Percentiles rank a stretch among this genome's conserved stretches.
Evolutionary conservation across 2,329 filamentous ascomycete genomes (phyloP).

Genomic region (Alternaria conjuncta): DNA sequence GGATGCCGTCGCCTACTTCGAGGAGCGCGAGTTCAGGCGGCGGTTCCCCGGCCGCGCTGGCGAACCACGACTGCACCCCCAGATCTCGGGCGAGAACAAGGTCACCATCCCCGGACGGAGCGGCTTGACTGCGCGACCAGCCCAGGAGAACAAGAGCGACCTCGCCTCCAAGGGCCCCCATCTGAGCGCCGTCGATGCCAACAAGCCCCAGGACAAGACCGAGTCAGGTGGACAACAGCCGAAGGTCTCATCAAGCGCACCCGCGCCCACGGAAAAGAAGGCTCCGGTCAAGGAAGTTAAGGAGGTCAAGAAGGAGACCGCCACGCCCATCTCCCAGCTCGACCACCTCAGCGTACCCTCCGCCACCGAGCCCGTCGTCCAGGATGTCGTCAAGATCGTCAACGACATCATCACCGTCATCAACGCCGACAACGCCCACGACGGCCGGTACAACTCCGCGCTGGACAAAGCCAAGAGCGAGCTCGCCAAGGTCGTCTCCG

Average conservation of each 20-base stretch:
- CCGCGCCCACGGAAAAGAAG: slow-evolving; percentile 26
- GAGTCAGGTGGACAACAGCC: slow-evolving; percentile 19
- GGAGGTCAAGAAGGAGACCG: slow-evolving; percentile 28
- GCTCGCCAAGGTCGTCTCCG: slow-evolving; percentile 75
- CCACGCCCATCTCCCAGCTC: slow-evolving; percentile 62
- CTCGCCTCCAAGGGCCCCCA: slow-evolving; percentile 61
- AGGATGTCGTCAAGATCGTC: slow-evolving; percentile 91
- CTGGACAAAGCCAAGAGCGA: slow-evolving; percentile 87
- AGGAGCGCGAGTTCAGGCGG: slow-evolving; percentile 91
- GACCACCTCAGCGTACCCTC: slow-evolving; percentile 78
- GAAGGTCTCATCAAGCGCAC: slow-evolving; percentile 33
- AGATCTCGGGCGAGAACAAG: slow-evolving; percentile 66
- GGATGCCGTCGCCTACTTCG: slow-evolving; percentile 91
- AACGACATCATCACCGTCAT: slow-evolving; percentile 95
- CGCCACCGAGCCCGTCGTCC: slow-evolving; percentile 84
- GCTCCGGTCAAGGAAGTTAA: slow-evolving; percentile 16
- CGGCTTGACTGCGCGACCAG: slow-evolving; percentile 80
- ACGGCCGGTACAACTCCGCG: slow-evolving; percentile 76
- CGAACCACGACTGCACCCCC: slow-evolving; percentile 52
- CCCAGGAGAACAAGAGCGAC: slow-evolving; percentile 60
- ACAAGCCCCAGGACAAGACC: slow-evolving; percentile 31
- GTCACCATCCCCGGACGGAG: slow-evolving; percentile 86
- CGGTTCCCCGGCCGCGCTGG: slow-evolving; percentile 68
- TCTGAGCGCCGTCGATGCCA: slow-evolving; percentile 64
- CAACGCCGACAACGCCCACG: slow-evolving; percentile 78